These are phyloP conservation scores for Fraxinus floribunda DNA, from an alignment of 305 asterid genomes.

Conservation along the genomic window DNA sequence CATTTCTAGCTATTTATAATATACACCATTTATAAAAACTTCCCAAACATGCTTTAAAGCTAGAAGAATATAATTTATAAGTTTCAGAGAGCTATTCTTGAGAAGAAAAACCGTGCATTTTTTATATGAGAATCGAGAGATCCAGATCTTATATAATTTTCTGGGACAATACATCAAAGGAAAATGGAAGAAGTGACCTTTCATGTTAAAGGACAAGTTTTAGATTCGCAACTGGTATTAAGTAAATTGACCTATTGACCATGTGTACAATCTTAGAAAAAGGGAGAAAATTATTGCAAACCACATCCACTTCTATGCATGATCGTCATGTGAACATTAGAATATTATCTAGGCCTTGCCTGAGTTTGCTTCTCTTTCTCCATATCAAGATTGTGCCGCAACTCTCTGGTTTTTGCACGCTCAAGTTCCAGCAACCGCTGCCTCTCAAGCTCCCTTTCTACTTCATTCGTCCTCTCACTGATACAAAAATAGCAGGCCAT, in stretches of 20 bases:
- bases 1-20: background rate
- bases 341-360: conserved; percentile 50
- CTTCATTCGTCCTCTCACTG: conserved; percentile 80
- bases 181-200: background rate
- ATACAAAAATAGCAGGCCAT: conserved; percentile 21
- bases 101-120: background rate
- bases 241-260: background rate
- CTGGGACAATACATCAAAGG: background rate
- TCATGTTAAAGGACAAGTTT: conserved; percentile 16
- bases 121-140: background rate
- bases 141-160: background rate
- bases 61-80: background rate
- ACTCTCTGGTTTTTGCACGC: conserved; percentile 88
- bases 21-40: background rate
- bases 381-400: conserved; percentile 85
- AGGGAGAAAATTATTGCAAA: background rate
- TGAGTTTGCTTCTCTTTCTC: conserved; percentile 96
- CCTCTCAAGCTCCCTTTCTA: conserved; percentile 89
- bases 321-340: conserved; percentile 13
- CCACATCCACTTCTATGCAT: background rate
- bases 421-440: conserved; percentile 79
- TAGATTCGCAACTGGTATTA: background rate
- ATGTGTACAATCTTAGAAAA: conserved; percentile 10
- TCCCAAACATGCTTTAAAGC: background rate
- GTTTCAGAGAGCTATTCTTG: background rate